Evolutionary conservation across 371 early-diverging fungal genomes (phyloP).

Genomic region (Mucor lusitanicus): DNA sequence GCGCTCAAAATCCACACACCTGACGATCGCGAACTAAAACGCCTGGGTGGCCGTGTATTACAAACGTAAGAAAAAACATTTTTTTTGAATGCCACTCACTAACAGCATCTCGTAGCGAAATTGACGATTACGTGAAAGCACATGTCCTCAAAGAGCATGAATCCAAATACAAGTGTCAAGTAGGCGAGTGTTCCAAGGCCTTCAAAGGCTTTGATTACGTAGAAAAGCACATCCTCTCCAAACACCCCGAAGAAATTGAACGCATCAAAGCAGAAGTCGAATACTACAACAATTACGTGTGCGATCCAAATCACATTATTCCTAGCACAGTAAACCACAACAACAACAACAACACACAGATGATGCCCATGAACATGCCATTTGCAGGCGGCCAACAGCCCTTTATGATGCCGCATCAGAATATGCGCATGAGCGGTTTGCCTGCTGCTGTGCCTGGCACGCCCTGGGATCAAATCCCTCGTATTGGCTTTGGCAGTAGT

Average conservation of each 20-base stretch:
- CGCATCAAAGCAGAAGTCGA: slow-evolving; percentile 60
- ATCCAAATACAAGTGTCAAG: slow-evolving; percentile 86
- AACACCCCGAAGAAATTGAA: slow-evolving; percentile 80
- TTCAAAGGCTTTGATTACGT: slow-evolving; percentile 95
- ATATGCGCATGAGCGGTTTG: slow-evolving; percentile 10
- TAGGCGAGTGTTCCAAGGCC: slow-evolving; percentile 83
- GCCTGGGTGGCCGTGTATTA: slow-evolving; percentile 75
- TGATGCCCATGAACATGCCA: slow-evolving; percentile 12
- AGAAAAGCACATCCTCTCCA: slow-evolving; percentile 86
- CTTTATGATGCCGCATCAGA: slow-evolving; percentile 17
- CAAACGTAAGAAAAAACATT: slow-evolving; percentile 56
- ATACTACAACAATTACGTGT: slow-evolving; percentile 87
- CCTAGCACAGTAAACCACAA: slow-evolving; percentile 25
- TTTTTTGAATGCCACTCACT: neutral
- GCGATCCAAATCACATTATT: slow-evolving; percentile 74
- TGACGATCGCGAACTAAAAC: slow-evolving; percentile 66
- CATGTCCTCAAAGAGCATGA: slow-evolving; percentile 72
- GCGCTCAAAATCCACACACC: slow-evolving; percentile 62
- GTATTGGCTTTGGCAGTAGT: slow-evolving; percentile 62
- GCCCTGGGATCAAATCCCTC: slow-evolving; percentile 68
- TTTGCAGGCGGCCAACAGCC: slow-evolving; percentile 7
- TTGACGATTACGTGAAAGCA: slow-evolving; percentile 54
- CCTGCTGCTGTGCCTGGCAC: slow-evolving; percentile 52
- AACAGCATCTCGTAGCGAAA: slow-evolving; percentile 29
- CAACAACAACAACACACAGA: neutral